Evolutionary conservation across 306 rosid genomes (phyloP).

Genomic region (Dryas drummondii): DNA sequence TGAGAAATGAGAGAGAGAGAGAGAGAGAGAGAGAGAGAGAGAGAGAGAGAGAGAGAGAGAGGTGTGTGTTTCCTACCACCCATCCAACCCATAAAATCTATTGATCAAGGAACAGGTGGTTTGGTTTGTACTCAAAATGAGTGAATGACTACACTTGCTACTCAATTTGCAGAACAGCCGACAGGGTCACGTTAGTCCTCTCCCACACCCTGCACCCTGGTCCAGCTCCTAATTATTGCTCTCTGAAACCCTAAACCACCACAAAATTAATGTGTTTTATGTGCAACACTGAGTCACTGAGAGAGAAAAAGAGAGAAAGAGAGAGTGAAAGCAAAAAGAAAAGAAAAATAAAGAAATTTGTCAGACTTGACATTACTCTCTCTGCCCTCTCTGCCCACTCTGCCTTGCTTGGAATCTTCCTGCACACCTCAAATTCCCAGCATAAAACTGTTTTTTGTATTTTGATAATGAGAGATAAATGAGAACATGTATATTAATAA

Average conservation of each 20-base stretch:
- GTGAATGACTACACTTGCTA: slow-evolving; percentile 29
- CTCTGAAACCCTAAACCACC: slow-evolving; percentile 46
- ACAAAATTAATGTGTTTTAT: slow-evolving; percentile 35
- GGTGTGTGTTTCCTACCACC: slow-evolving; percentile 72
- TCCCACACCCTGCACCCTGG: slow-evolving; percentile 60
- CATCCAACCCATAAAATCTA: slow-evolving; percentile 53
- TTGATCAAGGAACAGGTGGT: slow-evolving; percentile 40
- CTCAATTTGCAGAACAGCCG: slow-evolving; percentile 58
- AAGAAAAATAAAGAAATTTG: not conserved
- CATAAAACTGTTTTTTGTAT: not conserved
- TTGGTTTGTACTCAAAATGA: slow-evolving; percentile 37
- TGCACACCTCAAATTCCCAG: slow-evolving; percentile 27
- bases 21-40: slow-evolving; percentile 6
- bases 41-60: slow-evolving; percentile 15
- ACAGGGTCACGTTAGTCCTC: slow-evolving; percentile 83
- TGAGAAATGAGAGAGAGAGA: not conserved
- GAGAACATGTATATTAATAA: no score
- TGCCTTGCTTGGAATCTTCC: slow-evolving; percentile 44
- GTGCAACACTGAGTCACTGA: slow-evolving; percentile 28
- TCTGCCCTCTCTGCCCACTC: no score
- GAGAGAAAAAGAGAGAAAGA: slow-evolving; percentile 1
- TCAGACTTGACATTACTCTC: slow-evolving; percentile 18
- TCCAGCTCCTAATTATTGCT: slow-evolving; percentile 67
- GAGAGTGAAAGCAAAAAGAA: not conserved
- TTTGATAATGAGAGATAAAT: no score